These are phyloP conservation scores for Corymbia citriodora DNA, from an alignment of 441 rosid genomes.

Conservation along the genomic window DNA sequence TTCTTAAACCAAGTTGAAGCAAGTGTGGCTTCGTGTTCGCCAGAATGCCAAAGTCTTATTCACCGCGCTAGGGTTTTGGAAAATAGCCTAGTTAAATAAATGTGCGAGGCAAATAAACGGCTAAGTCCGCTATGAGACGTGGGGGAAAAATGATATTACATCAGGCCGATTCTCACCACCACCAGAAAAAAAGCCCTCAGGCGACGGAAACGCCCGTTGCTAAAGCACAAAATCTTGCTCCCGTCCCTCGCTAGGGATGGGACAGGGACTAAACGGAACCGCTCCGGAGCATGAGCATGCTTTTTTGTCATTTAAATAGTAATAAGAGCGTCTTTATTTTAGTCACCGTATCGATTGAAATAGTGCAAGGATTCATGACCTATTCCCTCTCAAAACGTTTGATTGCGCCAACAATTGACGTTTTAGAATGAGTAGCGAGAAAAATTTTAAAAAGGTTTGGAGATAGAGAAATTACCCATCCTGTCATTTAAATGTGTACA, in stretches of 20 bases:
- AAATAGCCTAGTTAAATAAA: too few relatives aligned
- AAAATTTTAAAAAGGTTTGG: background rate
- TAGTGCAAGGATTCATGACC: background rate
- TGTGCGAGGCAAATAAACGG: too few relatives aligned
- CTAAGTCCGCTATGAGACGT: background rate
- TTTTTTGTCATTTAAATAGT: background rate
- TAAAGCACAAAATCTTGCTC: background rate
- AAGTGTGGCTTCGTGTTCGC: too few relatives aligned
- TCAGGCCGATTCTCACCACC: too few relatives aligned
- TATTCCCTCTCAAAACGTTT: background rate
- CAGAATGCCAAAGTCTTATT: too few relatives aligned
- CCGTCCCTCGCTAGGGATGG: background rate
- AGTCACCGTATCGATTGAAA: background rate
- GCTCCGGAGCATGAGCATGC: background rate
- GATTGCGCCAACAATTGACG: background rate
- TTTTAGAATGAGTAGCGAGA: background rate
- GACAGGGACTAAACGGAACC: background rate
- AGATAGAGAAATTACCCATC: background rate
- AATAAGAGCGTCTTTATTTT: background rate
- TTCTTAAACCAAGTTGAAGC: too few relatives aligned
- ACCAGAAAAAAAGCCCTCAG: too few relatives aligned
- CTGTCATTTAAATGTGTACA: background rate
- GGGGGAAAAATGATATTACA: too few relatives aligned
- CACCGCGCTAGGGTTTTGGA: too few relatives aligned
- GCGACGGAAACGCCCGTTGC: too few relatives aligned